A percentile compares a stretch with the other conserved stretches of the same genome.
Conservation (phyloP, 768 basidiomycete genomes). For the Hygrocybe coccinea region DNA sequence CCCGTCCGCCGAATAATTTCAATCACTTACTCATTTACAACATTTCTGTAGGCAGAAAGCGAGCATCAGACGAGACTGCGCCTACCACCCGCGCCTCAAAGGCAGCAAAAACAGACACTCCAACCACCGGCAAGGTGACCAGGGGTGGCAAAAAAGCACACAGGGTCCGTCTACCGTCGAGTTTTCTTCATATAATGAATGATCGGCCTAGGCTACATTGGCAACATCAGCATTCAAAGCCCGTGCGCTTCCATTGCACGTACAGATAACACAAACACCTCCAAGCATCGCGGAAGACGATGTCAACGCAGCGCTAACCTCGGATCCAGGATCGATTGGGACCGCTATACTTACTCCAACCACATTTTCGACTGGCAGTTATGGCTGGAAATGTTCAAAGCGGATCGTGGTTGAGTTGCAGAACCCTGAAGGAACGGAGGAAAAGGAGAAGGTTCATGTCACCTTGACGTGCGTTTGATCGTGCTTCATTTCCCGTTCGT, state of each 20-base stretch:
- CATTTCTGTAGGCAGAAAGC: constrained; percentile 28
- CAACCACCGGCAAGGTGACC: constrained; percentile 27
- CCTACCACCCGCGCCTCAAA: constrained; percentile 46
- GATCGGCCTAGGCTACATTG: constrained; percentile 37
- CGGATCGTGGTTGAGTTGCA: constrained; percentile 61
- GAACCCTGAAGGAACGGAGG: constrained; percentile 42
- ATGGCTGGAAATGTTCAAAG: constrained; percentile 80
- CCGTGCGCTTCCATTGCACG: constrained; percentile 65
- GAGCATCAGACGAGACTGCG: constrained; percentile 36
- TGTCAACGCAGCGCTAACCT: constrained; percentile 28
- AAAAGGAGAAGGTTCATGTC: constrained; percentile 66
- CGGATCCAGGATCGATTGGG: constrained; percentile 60
- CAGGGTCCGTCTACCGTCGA: constrained; percentile 37
- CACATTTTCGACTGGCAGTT: constrained; percentile 69
- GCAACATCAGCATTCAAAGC: constrained; percentile 52
- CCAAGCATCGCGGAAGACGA: constrained; percentile 39
- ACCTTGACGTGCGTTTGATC: constrained; percentile 57
- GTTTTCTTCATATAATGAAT: not conserved
- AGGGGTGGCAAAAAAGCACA: constrained; percentile 39
- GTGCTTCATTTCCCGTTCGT: not conserved
- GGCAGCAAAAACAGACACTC: constrained; percentile 43
- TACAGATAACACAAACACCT: constrained; percentile 62
- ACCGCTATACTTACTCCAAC: constrained; percentile 51
- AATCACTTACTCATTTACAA: not conserved
- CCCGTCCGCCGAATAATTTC: not conserved